Evolutionary conservation across 768 basidiomycete genomes (phyloP).

Genomic region (Tylopilus vinaceipallidus): DNA sequence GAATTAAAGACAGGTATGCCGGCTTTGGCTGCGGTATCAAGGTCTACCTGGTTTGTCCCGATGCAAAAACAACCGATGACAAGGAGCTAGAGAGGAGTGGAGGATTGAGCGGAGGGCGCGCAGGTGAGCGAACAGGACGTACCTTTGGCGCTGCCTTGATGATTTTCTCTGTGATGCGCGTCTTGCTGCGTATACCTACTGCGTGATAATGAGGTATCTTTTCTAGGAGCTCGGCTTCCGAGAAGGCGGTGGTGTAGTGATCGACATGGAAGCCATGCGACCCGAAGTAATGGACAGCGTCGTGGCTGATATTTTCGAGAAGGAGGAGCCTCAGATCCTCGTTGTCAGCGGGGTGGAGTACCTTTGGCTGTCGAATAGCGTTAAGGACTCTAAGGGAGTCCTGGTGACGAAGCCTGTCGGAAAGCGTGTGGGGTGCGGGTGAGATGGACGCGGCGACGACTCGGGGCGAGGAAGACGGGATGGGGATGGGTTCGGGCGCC

Average conservation of each 20-base stretch:
- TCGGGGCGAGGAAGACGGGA: constrained; percentile 31
- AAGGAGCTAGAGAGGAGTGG: constrained; percentile 59
- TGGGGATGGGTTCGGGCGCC: constrained; percentile 46
- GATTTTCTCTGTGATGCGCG: constrained; percentile 89
- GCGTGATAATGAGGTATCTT: constrained; percentile 86
- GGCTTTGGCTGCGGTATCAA: constrained; percentile 73
- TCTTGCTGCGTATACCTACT: constrained; percentile 96
- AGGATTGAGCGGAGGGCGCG: background rate
- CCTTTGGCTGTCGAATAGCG: constrained; percentile 54
- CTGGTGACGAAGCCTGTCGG: constrained; percentile 44
- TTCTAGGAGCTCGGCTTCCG: constrained; percentile 90
- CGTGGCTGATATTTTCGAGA: constrained; percentile 93
- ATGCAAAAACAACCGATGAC: constrained; percentile 99
- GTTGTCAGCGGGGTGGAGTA: constrained; percentile 81
- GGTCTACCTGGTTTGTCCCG: constrained; percentile 97
- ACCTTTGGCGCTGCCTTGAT: constrained; percentile 87
- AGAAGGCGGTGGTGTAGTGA: constrained; percentile 78
- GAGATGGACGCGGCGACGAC: constrained; percentile 54
- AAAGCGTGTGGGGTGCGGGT: constrained; percentile 42
- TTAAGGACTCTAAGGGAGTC: constrained; percentile 35
- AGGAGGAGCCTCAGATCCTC: constrained; percentile 79
- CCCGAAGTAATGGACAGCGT: constrained; percentile 79
- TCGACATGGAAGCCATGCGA: constrained; percentile 90
- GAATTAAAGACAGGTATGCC: constrained; percentile 99
- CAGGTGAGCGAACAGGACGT: constrained; percentile 18